Base-by-base conservation (phyloP, 2,329 filamentous ascomycete species). In the Tolypocladium tundrense region DNA sequence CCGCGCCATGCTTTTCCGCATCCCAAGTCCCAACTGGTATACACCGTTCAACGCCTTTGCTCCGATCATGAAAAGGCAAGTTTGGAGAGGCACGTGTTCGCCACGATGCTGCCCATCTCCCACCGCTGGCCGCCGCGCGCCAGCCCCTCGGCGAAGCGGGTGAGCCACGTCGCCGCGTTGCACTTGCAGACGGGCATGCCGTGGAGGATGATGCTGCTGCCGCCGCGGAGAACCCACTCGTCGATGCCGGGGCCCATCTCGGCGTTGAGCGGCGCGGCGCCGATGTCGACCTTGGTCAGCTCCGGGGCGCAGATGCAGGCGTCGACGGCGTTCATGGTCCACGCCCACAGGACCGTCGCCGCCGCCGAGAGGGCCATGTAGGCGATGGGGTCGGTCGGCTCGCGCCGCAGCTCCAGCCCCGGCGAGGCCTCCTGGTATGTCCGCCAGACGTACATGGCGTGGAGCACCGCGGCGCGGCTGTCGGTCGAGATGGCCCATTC, bases 331-430 rank as follows among this genome's bases (percentile, higher is more conserved):
- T 69, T 69, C 19, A 63, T 65, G 14, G 69, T 67, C 66, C 72
- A 75, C 0, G 69, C 65, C 72, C 72, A 75, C 1, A 73, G 61
- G 1, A 75, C 65, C 2, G 72, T 58, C 0, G 71, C 69, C 2
- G 67, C 67, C 0, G 66, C 67, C 0, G 69, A 67, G 0, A 72
- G 57, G 2, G 72, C 65, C 0, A 73, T 65, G 41, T 73, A 69
- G 0, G 68, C 62, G 13, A 75, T 63, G 0, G 73, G 73, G 24
- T 76, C 71, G 8, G 69, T 35, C 4, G 62, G 60, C 10, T 55
- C 59, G 8, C 37, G 58, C 19, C 60, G 64, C 4, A 53, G n/a
- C 1, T 54, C 51, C 11, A 59, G 53, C 7, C 57, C 45, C 10
- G 60, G 53, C 0, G 57, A 10, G 7, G 60, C 50, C 0, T 60